phyloP scores from a whole-genome alignment of 768 basidiomycete species.

The Trametes gibbosa region DNA sequence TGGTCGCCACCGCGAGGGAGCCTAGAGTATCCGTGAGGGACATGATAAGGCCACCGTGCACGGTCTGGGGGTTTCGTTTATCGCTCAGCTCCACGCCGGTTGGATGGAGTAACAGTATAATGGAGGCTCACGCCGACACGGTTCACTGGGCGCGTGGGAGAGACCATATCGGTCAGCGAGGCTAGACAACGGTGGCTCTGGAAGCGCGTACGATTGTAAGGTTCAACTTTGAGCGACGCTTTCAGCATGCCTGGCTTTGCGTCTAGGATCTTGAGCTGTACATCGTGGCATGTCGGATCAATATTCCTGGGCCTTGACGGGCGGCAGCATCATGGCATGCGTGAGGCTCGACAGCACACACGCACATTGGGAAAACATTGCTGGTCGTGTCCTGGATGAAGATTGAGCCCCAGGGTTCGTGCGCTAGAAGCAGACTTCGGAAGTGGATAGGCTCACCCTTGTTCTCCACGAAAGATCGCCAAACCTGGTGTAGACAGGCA shows the following conservation, averaged over 20 bases:
- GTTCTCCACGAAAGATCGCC: conserved; percentile 77
- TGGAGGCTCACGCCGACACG: conserved; percentile 61
- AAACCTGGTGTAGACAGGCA: conserved; percentile 49
- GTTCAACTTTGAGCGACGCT: conserved; percentile 68
- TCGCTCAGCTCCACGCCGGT: not conserved
- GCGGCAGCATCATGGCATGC: not conserved
- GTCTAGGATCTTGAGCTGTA: conserved; percentile 57
- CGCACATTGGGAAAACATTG: conserved; percentile 77
- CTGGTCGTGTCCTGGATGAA: conserved; percentile 65
- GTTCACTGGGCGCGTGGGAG: conserved; percentile 52
- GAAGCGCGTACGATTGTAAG: conserved; percentile 55
- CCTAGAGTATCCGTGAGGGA: conserved; percentile 84
- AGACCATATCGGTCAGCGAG: not conserved
- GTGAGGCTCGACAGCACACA: not conserved
- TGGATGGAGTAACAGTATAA: not conserved
- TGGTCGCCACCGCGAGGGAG: conserved; percentile 78
- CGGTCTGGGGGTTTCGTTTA: conserved; percentile 37
- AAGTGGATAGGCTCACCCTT: conserved; percentile 45
- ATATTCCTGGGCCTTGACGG: not conserved
- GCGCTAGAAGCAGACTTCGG: not conserved
- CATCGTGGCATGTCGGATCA: not conserved
- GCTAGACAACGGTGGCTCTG: not conserved
- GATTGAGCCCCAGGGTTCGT: not conserved
- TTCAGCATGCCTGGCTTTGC: conserved; percentile 74
- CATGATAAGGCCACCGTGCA: conserved; percentile 79